Percentiles rank a stretch among this genome's conserved stretches.
phyloP scores from a whole-genome alignment of 371 early-diverging fungal genomes.

The Umbelopsis sp. region DNA sequence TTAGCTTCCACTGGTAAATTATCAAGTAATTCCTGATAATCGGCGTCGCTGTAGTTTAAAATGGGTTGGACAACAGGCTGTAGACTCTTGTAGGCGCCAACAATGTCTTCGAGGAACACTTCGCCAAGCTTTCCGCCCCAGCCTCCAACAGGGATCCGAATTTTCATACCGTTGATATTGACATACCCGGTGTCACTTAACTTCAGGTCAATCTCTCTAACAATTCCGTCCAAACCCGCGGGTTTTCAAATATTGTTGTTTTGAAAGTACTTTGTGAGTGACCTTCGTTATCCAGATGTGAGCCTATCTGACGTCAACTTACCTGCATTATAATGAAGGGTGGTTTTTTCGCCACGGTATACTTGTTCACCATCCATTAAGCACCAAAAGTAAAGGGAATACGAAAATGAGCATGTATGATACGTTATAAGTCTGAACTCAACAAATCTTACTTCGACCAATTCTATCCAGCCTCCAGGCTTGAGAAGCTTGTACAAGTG shows the following conservation, averaged over 20 bases:
- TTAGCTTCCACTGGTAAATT: no score
- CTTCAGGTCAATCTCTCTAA: not conserved
- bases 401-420: conserved; percentile 24
- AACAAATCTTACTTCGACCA: conserved; percentile 39
- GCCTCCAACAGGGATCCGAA: not conserved
- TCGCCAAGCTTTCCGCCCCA: not conserved
- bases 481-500: conserved; percentile 58
- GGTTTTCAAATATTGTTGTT: not conserved
- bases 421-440: conserved; percentile 23
- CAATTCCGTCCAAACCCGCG: not conserved
- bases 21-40: no score
- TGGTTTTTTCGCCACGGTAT: no score
- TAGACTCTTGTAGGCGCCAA: conserved; percentile 19
- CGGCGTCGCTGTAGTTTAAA: not conserved
- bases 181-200: conserved; percentile 24
- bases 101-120: conserved; percentile 19
- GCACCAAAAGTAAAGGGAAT: no score
- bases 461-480: conserved; percentile 62
- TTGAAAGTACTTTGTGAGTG: no score
- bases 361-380: no score
- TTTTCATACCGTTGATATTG: not conserved
- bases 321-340: no score
- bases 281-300: no score
- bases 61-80: not conserved
- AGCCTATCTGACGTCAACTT: no score